phyloP scores from a whole-genome alignment of 176 grass and related monocot species.

The Luzula sylvatica region DNA sequence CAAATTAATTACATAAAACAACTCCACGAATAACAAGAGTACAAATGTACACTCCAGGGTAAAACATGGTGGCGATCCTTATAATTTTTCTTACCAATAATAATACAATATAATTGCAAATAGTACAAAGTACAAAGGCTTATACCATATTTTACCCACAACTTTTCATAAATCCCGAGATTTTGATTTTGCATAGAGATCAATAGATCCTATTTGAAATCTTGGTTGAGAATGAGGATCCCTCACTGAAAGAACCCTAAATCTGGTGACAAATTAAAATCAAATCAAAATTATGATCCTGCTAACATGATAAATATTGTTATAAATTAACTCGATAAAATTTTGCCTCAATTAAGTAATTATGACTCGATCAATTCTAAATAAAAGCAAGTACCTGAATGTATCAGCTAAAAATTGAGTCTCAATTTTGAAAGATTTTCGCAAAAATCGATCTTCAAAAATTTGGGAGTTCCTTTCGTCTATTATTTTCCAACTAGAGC shows the following conservation, averaged over 20 bases:
- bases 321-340: neutral
- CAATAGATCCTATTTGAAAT: slow-evolving; percentile 93
- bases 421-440: slow-evolving; percentile 52
- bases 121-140: slow-evolving; percentile 4
- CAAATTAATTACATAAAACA: neutral
- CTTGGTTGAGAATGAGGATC: slow-evolving; percentile 53
- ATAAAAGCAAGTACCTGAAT: slow-evolving; percentile 53
- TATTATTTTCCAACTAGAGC: slow-evolving; percentile 57
- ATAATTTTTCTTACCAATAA: neutral
- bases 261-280: slow-evolving; percentile 33
- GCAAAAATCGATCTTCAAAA: slow-evolving; percentile 55
- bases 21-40: neutral
- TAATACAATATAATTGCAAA: slow-evolving; percentile 8
- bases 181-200: slow-evolving; percentile 41
- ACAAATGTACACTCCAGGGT: neutral
- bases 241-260: slow-evolving; percentile 53
- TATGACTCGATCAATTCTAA: neutral
- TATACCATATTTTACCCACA: neutral
- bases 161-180: neutral
- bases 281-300: slow-evolving; percentile 5
- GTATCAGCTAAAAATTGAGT: slow-evolving; percentile 28
- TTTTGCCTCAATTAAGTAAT: neutral
- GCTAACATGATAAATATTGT: neutral
- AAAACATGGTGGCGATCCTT: slow-evolving; percentile 1
- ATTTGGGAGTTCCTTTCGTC: slow-evolving; percentile 48